phyloP scores from a whole-genome alignment of 306 rosid genomes.

The Cajanus cajan region DNA sequence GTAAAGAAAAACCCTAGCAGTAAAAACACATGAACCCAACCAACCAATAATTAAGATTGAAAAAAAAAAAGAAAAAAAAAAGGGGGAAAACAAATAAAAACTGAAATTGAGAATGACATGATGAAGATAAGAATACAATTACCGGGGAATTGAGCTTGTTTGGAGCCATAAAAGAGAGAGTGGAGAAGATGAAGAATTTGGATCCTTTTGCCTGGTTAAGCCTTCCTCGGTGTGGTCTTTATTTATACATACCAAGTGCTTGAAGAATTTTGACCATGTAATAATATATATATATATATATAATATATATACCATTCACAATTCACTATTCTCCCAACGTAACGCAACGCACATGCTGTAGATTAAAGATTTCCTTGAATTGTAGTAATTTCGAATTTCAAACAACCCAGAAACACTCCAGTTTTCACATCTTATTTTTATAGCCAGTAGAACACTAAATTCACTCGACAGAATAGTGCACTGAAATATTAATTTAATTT shows the following conservation, averaged over 20 bases:
- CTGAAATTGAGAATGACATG: neutral
- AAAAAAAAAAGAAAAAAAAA: neutral
- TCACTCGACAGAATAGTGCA: neutral
- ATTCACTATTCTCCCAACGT: no score
- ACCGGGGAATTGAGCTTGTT: conserved; percentile 74
- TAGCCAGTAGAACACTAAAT: neutral
- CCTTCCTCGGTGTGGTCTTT: neutral
- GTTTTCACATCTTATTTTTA: neutral
- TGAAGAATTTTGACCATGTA: conserved; percentile 4
- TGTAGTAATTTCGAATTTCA: neutral
- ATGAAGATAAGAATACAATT: conserved; percentile 25
- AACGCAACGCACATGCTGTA: neutral
- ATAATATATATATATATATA: neutral
- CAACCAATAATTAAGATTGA: neutral
- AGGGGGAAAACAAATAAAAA: no score
- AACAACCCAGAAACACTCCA: neutral
- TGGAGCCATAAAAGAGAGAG: conserved; percentile 63
- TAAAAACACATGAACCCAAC: neutral
- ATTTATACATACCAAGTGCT: neutral
- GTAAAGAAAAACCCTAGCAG: conserved; percentile 25
- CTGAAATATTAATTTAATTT: no score
- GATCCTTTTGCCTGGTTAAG: conserved; percentile 5
- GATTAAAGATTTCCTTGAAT: neutral
- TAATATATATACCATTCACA: neutral
- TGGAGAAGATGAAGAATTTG: neutral